These are phyloP conservation scores for Ogataea henricii DNA, from an alignment of 805 yeast species.

Conservation along the genomic window DNA sequence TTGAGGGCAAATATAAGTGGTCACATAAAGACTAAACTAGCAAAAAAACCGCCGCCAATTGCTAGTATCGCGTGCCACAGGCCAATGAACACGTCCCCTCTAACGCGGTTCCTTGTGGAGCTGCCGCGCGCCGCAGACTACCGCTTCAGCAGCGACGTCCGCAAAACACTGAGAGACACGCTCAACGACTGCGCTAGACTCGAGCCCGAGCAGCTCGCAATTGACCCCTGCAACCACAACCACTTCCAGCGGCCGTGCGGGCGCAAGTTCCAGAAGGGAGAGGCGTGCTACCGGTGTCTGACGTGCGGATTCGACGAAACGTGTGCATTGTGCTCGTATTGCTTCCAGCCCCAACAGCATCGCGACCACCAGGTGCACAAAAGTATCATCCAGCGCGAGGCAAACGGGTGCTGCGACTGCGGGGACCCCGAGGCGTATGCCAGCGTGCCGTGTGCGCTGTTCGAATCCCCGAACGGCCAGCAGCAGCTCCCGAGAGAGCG, in stretches of 20 bases:
- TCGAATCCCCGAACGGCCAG: conserved; percentile 10
- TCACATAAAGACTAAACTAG: too few species aligned
- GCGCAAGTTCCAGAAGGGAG: conserved; percentile 70
- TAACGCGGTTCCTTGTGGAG: conserved; percentile 39
- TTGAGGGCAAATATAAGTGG: neutral
- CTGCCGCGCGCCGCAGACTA: conserved; percentile 40
- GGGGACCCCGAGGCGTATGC: conserved; percentile 88
- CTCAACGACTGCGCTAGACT: conserved; percentile 29
- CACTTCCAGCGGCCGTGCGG: conserved; percentile 77
- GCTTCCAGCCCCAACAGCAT: conserved; percentile 73
- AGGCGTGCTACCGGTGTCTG: conserved; percentile 76
- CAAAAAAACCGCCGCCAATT: too few species aligned
- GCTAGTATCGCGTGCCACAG: neutral
- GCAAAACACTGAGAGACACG: conserved; percentile 41
- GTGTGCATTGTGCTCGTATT: conserved; percentile 77
- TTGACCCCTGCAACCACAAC: conserved; percentile 28
- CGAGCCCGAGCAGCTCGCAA: conserved; percentile 17
- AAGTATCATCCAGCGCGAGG: conserved; percentile 63
- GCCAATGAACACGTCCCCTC: neutral
- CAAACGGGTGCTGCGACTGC: conserved; percentile 83
- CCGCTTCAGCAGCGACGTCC: conserved; percentile 33
- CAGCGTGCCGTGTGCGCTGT: conserved; percentile 51
- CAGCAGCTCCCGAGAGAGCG: conserved; percentile 44
- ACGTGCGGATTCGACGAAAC: conserved; percentile 81
- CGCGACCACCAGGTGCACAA: conserved; percentile 70